Conservation (phyloP, 2,329 filamentous ascomycete genomes). For the Xylariaceae sp. region DNA sequence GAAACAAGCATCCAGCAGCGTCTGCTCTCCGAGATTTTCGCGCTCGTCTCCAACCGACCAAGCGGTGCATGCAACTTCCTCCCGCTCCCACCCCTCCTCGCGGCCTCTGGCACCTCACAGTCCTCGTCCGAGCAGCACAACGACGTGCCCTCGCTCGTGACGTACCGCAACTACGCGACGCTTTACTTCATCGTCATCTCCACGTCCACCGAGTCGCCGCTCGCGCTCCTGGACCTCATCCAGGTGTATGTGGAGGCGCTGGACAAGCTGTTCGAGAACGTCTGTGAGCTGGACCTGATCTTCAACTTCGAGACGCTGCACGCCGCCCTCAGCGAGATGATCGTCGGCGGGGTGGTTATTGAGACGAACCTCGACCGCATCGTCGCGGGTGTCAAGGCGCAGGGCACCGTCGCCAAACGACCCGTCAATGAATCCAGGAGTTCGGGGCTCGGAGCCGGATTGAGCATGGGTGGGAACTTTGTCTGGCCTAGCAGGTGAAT, state of each 20-base stretch:
- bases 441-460: conserved; percentile 53
- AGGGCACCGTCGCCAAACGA: conserved; percentile 78
- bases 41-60: conserved; percentile 89
- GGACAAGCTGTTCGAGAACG: conserved; percentile 95
- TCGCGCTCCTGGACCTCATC: conserved; percentile 94
- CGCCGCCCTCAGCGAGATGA: conserved; percentile 89
- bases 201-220: conserved; percentile 92
- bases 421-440: conserved; percentile 73
- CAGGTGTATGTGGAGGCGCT: conserved; percentile 98
- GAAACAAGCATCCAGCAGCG: conserved; percentile 97
- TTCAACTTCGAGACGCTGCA: conserved; percentile 99
- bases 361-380: conserved; percentile 91
- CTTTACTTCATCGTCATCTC: conserved; percentile 99
- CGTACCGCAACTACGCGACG: conserved; percentile 97
- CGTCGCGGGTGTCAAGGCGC: conserved; percentile 79
- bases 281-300: conserved; percentile 97
- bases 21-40: conserved; percentile 96
- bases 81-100: conserved; percentile 72
- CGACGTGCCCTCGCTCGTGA: conserved; percentile 92
- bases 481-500: conserved; percentile 53
- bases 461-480: conserved; percentile 64
- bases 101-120: conserved; percentile 65
- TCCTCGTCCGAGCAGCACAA: conserved; percentile 74
- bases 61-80: conserved; percentile 97
- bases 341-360: conserved; percentile 91